Evolutionary conservation across 2,329 filamentous ascomycete genomes (phyloP), one percentile per base, ranked within the genome.

Genomic region (Ophiostoma quercus): DNA sequence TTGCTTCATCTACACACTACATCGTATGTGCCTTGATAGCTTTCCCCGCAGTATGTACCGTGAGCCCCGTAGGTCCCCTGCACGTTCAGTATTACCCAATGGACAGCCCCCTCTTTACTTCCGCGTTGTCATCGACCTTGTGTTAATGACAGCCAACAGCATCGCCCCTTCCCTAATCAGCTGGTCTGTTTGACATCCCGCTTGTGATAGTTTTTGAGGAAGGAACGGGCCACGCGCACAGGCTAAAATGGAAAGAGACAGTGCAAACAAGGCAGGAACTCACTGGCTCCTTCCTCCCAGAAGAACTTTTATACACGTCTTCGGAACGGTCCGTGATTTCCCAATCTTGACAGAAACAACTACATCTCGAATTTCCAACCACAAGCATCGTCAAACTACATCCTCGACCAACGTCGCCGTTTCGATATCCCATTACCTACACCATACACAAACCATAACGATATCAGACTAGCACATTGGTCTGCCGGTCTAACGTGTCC

Each of bases 121-220:
- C 43, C 43, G 43, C 43, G 43, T 47, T 19, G 43, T 47, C 41
- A 16, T 14, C 16, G 43, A n/a, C 43, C 43, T 47, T 14, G 41
- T 43, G 19, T 19, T 47, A n/a, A 43, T 34, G 22, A 25, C n/a
- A 19, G 62, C 37, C 63, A 25, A 66, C 63, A 19, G 63, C 63
- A 66, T 66, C 63, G 37, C 62, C 34, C 37, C 22, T 66, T 47
- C 63, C 63, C 19, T 29, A 43, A 34, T 41, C 19, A 39, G 60
- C 29, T 37, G 16, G 14, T n/a, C 60, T 34, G 29, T 3, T 2
- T 29, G 34, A 25, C 19, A 29, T 19, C 4, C 4, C 16, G 43
- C 43, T 47, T 47, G 43, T 47, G 6, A 1, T 47, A 47, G 5
- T 19, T 16, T n/a, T 47, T 4, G 16, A n/a, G 16, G 57, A 32